Percentiles rank a stretch among this genome's conserved stretches.
These are phyloP conservation scores for Colletotrichum orchidophilum DNA, from an alignment of 2,329 filamentous ascomycete species.

Conservation along the genomic window DNA sequence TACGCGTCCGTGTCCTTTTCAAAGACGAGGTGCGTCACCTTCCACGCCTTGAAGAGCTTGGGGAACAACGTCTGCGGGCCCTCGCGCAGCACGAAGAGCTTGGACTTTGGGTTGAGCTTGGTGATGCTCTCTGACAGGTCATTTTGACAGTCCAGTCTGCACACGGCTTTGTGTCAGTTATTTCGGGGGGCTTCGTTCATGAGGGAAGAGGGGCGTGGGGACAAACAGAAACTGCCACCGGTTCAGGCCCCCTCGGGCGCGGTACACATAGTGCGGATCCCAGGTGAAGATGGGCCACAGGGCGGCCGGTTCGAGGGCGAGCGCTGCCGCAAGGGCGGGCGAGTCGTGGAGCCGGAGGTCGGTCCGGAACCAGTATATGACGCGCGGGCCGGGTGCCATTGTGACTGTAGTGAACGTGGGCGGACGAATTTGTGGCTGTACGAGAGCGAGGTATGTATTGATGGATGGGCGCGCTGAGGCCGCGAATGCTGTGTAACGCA, in stretches of 20 bases:
- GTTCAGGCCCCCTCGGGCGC: conserved; percentile 74
- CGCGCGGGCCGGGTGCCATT: conserved; percentile 41
- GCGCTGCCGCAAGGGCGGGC: conserved; percentile 75
- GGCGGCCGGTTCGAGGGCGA: conserved; percentile 73
- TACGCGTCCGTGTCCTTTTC: conserved; percentile 84
- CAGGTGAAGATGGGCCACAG: conserved; percentile 83
- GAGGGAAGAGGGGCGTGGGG: neutral
- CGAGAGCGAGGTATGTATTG: neutral
- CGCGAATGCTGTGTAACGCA: neutral
- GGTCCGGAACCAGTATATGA: conserved; percentile 83
- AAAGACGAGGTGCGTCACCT: conserved; percentile 79
- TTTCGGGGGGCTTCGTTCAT: too few species aligned
- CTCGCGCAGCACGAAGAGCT: conserved; percentile 77
- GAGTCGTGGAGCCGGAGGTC: conserved; percentile 82
- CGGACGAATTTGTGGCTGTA: neutral
- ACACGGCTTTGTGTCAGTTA: neutral
- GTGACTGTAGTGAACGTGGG: neutral
- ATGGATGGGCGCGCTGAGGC: neutral
- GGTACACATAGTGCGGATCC: conserved; percentile 84
- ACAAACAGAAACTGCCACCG: conserved; percentile 76
- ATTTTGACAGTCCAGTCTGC: conserved; percentile 75
- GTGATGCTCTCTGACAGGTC: conserved; percentile 75
- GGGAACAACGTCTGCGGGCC: conserved; percentile 76
- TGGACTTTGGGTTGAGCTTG: conserved; percentile 75
- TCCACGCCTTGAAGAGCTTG: conserved; percentile 78